Evolutionary conservation across 176 grass and related monocot genomes (phyloP).

Genomic region (Coix lacrymajobi): DNA sequence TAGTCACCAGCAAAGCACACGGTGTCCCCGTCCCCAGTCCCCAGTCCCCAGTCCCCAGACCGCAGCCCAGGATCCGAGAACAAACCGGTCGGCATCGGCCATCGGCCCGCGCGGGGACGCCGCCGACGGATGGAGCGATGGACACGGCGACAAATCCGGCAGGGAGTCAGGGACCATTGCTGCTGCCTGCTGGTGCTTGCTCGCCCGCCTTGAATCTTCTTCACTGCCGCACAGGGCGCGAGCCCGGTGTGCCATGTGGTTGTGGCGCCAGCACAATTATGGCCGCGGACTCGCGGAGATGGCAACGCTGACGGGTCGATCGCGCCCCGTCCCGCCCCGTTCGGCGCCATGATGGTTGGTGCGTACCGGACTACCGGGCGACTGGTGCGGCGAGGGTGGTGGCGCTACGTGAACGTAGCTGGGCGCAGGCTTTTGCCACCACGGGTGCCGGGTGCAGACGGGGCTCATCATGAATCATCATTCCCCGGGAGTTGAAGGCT

Average conservation of each 20-base stretch:
- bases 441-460: conserved; percentile 25
- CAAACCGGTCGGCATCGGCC: background rate
- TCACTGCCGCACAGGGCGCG: background rate
- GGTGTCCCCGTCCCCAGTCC: background rate
- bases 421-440: conserved; percentile 33
- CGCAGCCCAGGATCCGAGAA: background rate
- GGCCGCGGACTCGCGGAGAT: background rate
- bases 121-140: background rate
- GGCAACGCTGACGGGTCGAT: background rate
- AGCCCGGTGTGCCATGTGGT: background rate
- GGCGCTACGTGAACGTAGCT: background rate
- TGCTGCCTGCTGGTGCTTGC: too few species aligned
- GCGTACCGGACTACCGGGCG: too few species aligned
- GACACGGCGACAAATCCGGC: conserved; percentile 20
- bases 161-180: background rate
- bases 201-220: background rate
- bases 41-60: background rate
- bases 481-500: background rate
- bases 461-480: conserved; percentile 39
- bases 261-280: conserved; percentile 13
- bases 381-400: background rate
- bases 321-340: background rate
- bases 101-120: background rate
- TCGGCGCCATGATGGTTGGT: conserved; percentile 5
- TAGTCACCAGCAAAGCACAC: background rate